These are phyloP conservation scores for Leishmania major DNA, from an alignment of 208 protist genomes.

Conservation along the genomic window DNA sequence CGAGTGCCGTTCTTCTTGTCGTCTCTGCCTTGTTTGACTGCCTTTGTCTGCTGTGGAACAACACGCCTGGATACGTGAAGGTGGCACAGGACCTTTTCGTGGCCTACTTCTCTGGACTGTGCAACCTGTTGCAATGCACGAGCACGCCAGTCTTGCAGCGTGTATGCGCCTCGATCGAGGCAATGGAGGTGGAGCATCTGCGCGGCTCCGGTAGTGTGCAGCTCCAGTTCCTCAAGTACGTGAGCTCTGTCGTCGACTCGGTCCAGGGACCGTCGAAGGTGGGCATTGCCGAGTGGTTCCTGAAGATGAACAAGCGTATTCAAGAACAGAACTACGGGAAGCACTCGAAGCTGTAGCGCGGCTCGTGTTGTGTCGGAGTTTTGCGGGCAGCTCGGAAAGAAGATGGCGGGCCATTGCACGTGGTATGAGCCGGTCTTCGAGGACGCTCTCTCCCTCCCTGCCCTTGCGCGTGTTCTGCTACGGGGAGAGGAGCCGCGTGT, in stretches of 20 bases:
- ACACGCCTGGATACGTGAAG: constrained; percentile 28
- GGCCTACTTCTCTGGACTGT: constrained; percentile 78
- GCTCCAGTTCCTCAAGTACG: constrained; percentile 71
- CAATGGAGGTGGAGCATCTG: constrained; percentile 77
- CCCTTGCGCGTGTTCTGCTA: background rate
- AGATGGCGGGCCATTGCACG: background rate
- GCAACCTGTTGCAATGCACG: constrained; percentile 77
- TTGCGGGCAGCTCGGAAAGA: background rate
- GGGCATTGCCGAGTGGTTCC: constrained; percentile 77
- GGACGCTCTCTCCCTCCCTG: background rate
- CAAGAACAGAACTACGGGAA: constrained; percentile 37
- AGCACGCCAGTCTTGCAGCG: constrained; percentile 66
- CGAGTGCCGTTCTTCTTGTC: constrained; percentile 69
- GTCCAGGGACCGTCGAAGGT: constrained; percentile 65
- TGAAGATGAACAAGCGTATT: constrained; percentile 56
- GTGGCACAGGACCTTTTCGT: constrained; percentile 56
- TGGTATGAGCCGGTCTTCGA: background rate
- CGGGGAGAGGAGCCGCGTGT: background rate
- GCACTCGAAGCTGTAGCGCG: constrained; percentile 41
- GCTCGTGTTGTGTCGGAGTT: no score
- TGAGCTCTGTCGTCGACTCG: constrained; percentile 54
- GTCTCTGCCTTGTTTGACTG: constrained; percentile 81
- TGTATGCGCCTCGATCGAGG: constrained; percentile 84
- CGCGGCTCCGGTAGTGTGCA: constrained; percentile 48
- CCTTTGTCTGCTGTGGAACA: constrained; percentile 67